These are phyloP conservation scores for Tulasnella sp. DNA, from an alignment of 768 basidiomycete genomes.

Conservation along the genomic window DNA sequence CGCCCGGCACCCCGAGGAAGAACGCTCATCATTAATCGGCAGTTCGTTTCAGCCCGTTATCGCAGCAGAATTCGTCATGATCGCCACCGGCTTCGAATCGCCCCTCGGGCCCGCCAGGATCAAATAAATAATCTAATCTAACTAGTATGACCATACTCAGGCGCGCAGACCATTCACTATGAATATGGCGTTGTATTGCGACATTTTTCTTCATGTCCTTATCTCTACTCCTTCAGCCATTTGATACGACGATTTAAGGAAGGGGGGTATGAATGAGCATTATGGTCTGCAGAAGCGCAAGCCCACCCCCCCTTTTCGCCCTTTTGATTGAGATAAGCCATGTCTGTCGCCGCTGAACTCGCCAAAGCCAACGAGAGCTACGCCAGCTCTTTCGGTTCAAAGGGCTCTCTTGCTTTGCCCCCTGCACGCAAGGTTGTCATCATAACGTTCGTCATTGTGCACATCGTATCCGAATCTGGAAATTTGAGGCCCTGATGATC, in stretches of 20 bases:
- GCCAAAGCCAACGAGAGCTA: conserved; percentile 45
- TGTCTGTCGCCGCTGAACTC: conserved; percentile 30
- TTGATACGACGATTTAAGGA: background rate
- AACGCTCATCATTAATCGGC: background rate
- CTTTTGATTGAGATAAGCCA: background rate
- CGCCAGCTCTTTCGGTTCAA: conserved; percentile 44
- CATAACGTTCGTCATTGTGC: conserved; percentile 34
- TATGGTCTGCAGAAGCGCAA: background rate
- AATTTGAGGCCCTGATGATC: background rate
- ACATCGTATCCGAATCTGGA: conserved; percentile 21
- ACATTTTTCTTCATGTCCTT: background rate
- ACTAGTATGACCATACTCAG: background rate
- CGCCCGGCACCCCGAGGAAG: background rate
- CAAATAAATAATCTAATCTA: background rate
- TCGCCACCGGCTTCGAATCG: background rate
- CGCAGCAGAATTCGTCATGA: background rate
- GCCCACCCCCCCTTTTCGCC: background rate
- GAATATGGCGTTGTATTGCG: conserved; percentile 7
- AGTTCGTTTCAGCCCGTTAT: background rate
- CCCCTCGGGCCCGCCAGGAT: background rate
- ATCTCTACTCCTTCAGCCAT: background rate
- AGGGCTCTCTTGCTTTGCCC: conserved; percentile 42
- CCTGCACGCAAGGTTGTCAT: conserved; percentile 44
- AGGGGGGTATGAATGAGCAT: background rate
- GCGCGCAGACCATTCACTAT: background rate